Conservation (phyloP, 176 grass and related monocot species). For the Lolium perenne region DNA sequence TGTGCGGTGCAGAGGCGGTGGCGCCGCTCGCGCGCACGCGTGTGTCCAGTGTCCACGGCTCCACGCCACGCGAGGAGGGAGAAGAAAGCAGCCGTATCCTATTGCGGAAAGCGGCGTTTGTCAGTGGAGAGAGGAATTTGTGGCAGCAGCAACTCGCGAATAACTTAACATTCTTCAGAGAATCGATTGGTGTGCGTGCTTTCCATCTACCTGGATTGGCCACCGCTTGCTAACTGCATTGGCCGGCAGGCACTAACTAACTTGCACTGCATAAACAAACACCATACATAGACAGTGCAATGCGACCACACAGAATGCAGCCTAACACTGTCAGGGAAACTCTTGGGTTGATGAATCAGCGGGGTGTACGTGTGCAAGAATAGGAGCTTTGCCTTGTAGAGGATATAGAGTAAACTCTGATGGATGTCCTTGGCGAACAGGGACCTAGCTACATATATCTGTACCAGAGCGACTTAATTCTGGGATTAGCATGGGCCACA, state of each 20-base stretch:
- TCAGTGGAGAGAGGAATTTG: not conserved
- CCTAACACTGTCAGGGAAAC: not conserved
- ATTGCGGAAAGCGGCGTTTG: not conserved
- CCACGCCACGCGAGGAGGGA: conserved; percentile 3
- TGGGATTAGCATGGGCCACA: not conserved
- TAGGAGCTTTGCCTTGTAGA: not conserved
- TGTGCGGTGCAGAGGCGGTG: not conserved
- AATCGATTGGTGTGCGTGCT: not conserved
- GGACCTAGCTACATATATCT: conserved; percentile 5
- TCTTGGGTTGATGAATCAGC: not conserved
- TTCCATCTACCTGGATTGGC: not conserved
- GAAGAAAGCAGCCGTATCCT: not conserved
- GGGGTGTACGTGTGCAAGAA: not conserved
- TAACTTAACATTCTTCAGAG: conserved; percentile 7
- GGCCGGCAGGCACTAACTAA: not conserved
- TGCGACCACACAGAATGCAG: not conserved
- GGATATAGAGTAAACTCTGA: not conserved
- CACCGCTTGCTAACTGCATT: conserved; percentile 19
- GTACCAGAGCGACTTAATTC: not conserved
- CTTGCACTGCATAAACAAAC: not conserved
- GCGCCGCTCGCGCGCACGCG: conserved; percentile 6
- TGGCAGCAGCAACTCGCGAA: not conserved
- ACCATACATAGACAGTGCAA: not conserved
- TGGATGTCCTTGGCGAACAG: not conserved
- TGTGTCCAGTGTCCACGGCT: conserved; percentile 10